Evolutionary conservation across 2,329 filamentous ascomycete genomes (phyloP).

Genomic region (Myriosclerotinia duriaeana): DNA sequence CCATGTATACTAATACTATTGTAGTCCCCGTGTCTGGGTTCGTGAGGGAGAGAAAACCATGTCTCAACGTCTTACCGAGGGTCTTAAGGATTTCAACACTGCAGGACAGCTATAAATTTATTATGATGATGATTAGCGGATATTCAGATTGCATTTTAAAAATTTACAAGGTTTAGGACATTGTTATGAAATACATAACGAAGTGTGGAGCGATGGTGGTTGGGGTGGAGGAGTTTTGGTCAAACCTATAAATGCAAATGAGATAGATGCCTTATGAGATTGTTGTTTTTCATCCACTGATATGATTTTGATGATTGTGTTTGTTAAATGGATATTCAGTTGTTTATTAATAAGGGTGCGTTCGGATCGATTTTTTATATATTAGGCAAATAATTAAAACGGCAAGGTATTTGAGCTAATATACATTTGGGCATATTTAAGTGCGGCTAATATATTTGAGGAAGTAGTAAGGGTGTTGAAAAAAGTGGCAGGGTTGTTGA

Average conservation of each 20-base stretch:
- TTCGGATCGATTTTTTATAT: too few species aligned
- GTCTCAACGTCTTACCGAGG: conserved; percentile 74
- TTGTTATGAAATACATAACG: conserved; percentile 21
- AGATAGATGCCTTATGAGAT: background rate
- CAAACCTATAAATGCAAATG: conserved; percentile 17
- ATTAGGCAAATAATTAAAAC: too few species aligned
- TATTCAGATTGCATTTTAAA: conserved; percentile 17
- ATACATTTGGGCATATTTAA: too few species aligned
- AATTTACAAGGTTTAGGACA: conserved; percentile 21
- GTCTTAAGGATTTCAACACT: conserved; percentile 89
- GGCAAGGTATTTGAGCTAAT: too few species aligned
- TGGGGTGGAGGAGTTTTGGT: conserved; percentile 20
- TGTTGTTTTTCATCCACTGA: background rate
- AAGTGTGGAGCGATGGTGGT: conserved; percentile 18
- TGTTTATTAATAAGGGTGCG: too few species aligned
- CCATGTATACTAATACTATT: conserved; percentile 1
- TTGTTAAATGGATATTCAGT: too few species aligned
- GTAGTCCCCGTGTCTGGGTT: conserved; percentile 67
- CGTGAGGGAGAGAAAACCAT: conserved; percentile 98
- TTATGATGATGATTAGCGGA: conserved; percentile 5
- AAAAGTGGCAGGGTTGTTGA: too few species aligned
- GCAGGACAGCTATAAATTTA: conserved; percentile 67
- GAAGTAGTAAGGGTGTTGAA: too few species aligned
- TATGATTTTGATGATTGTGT: background rate
- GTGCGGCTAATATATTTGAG: too few species aligned